Evolutionary conservation across 2,329 filamentous ascomycete genomes (phyloP), one percentile per base, ranked within the genome.

Genomic region (Aspergillus tanneri): DNA sequence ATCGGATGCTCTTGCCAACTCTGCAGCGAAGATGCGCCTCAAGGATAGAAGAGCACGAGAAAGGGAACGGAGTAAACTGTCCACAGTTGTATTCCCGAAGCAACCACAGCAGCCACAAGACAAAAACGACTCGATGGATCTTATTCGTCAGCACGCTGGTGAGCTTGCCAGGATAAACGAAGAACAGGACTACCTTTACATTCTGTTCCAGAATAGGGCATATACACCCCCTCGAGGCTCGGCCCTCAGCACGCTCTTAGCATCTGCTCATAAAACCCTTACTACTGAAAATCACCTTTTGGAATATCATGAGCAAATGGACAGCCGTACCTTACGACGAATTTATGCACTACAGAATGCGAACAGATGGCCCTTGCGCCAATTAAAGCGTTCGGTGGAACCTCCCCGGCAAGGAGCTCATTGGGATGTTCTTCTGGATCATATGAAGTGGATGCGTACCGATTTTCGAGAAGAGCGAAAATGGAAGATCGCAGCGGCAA

Each of bases 401-500:
- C 91, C 92, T 4, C 78, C 82, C 3, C 82, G 90, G 28, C 86
- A 85, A 14, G 79, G 82, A 1, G 85, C 86, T 2, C 92, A 97
- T 58, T 88, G 86, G 81, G 93, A 99, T 70, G 80, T 92, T 43
- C 69, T 97, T 46, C 74, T 99, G 24, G 82, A 90, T 58, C 91
- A 99, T 73, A 89, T 92, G 81, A 95, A 91, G 68, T 97, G 92
- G 92, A 95, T 99, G 89, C 83, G 91, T 42, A 96, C 90, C 2
- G 93, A 99, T 69, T 97, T 96, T 63, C 82, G 87, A 43, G 89
- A 96, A 69, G 93, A 97, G 68, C 78, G 90, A 32, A 96, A 95
- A 66, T 96, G 91, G 90, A 97, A 96, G 72, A 84, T 83, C 63
- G 82, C 87, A 2, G 81, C 86, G 27, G 91, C 91, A 4, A 86